Conservation (phyloP, 1,284 basidiomycete species). For the Pseudozyma pruni region DNA sequence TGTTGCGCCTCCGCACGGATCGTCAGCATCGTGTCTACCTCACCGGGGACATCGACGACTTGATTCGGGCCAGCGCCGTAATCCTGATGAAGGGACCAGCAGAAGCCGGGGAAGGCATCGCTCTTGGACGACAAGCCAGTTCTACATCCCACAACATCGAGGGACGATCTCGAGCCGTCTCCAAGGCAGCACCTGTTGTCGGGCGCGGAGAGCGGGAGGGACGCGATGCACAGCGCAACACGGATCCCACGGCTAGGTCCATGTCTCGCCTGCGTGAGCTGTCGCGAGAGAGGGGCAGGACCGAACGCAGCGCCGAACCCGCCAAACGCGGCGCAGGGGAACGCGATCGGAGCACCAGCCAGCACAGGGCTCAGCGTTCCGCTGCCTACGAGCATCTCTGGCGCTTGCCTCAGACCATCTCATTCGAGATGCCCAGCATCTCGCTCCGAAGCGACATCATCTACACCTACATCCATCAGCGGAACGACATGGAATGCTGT, state of each 20-base stretch:
- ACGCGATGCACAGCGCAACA: conserved; percentile 36
- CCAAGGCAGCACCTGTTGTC: conserved; percentile 12
- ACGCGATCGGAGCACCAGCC: conserved; percentile 72
- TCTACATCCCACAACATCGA: conserved; percentile 9
- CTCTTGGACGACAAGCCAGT: conserved; percentile 63
- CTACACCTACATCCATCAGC: conserved; percentile 67
- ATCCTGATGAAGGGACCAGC: conserved; percentile 37
- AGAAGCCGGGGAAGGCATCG: conserved; percentile 12
- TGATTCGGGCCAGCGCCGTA: conserved; percentile 46
- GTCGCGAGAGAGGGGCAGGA: conserved; percentile 36
- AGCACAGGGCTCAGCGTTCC: conserved; percentile 27
- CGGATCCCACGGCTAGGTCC: conserved; percentile 24
- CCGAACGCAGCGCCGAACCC: conserved; percentile 31
- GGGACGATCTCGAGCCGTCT: conserved; percentile 16
- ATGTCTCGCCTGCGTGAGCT: conserved; percentile 44
- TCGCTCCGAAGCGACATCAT: conserved; percentile 71
- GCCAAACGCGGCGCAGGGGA: conserved; percentile 22
- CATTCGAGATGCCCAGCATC: conserved; percentile 74
- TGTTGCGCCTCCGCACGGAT: conserved; percentile 89
- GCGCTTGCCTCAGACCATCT: conserved; percentile 79
- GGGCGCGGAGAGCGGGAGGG: conserved; percentile 37
- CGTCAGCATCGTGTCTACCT: conserved; percentile 89
- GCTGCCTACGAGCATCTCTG: conserved; percentile 72
- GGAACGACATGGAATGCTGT: conserved; percentile 70
- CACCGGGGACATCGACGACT: conserved; percentile 70